Evolutionary conservation across 2,329 filamentous ascomycete genomes (phyloP).

Genomic region (Colletotrichum acutatum): DNA sequence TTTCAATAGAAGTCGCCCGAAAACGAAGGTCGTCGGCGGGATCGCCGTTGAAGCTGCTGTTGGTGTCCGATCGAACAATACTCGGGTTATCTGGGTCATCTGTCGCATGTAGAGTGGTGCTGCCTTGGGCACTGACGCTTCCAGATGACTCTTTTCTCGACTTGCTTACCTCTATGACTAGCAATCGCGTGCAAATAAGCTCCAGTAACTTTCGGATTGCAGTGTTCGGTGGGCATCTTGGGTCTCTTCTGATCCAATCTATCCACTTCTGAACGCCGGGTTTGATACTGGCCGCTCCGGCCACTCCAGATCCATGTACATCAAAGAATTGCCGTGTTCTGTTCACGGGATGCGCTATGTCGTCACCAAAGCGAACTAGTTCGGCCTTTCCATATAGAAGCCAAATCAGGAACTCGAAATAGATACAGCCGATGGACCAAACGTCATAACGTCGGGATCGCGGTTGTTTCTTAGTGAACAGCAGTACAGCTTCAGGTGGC

Average conservation of each 20-base stretch:
- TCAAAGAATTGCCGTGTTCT: slow-evolving; percentile 5
- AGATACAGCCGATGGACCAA: slow-evolving; percentile 46
- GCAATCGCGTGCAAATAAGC: background rate
- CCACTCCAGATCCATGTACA: background rate
- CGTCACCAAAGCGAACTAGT: background rate
- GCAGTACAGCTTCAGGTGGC: slow-evolving; percentile 10
- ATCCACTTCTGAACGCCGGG: slow-evolving; percentile 1
- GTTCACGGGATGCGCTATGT: background rate
- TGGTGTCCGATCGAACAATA: background rate
- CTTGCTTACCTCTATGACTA: background rate
- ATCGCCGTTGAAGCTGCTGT: background rate
- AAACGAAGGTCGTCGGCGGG: background rate
- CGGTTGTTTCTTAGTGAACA: background rate
- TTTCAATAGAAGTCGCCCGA: background rate
- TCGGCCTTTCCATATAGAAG: slow-evolving; percentile 38
- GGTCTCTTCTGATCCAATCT: background rate
- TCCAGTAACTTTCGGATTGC: background rate
- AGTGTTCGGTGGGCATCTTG: background rate
- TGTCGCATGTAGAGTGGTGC: background rate
- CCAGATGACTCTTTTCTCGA: background rate
- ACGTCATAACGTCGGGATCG: slow-evolving; percentile 42
- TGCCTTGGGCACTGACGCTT: background rate
- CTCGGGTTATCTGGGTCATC: background rate
- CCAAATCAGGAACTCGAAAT: slow-evolving; percentile 44
- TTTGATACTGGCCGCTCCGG: background rate